These are phyloP conservation scores for Neohortaea acidophila DNA, from an alignment of 495 filamentous ascomycete genomes.

Conservation along the genomic window DNA sequence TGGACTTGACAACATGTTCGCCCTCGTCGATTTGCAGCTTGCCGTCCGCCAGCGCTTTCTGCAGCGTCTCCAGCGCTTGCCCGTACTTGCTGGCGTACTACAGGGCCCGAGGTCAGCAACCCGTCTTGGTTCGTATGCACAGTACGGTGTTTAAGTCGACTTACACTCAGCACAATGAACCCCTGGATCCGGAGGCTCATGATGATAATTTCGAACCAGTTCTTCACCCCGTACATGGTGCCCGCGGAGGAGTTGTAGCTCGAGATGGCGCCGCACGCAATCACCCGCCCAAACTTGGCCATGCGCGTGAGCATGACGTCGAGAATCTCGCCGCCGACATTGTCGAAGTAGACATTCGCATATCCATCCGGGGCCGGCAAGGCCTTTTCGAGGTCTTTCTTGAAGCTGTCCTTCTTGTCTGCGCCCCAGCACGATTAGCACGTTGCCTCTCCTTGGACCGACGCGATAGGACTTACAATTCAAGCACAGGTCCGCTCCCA, in stretches of 20 bases:
- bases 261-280: slow-evolving; percentile 43
- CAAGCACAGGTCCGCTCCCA: slow-evolving; percentile 51
- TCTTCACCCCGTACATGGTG: slow-evolving; percentile 26
- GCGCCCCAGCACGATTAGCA: neutral
- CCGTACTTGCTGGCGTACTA: slow-evolving; percentile 27
- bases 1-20: slow-evolving; percentile 25
- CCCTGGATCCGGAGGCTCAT: slow-evolving; percentile 43
- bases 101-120: too few relatives aligned
- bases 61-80: slow-evolving; percentile 22
- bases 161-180: slow-evolving; percentile 44
- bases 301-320: slow-evolving; percentile 43
- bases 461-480: slow-evolving; percentile 30
- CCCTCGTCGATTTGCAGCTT: slow-evolving; percentile 25
- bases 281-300: slow-evolving; percentile 41
- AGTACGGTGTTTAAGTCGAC: neutral
- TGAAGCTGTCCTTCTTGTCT: slow-evolving; percentile 42
- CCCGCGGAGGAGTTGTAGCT: slow-evolving; percentile 32
- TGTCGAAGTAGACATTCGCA: slow-evolving; percentile 57
- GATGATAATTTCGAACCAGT: slow-evolving; percentile 38
- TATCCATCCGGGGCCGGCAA: slow-evolving; percentile 37
- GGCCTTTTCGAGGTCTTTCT: slow-evolving; percentile 38
- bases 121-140: neutral
- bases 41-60: slow-evolving; percentile 32
- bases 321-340: slow-evolving; percentile 54
- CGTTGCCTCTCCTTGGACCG: neutral